Base-by-base conservation (phyloP, 306 rosid genomes). In the Amphicarpaea edgeworthii region DNA sequence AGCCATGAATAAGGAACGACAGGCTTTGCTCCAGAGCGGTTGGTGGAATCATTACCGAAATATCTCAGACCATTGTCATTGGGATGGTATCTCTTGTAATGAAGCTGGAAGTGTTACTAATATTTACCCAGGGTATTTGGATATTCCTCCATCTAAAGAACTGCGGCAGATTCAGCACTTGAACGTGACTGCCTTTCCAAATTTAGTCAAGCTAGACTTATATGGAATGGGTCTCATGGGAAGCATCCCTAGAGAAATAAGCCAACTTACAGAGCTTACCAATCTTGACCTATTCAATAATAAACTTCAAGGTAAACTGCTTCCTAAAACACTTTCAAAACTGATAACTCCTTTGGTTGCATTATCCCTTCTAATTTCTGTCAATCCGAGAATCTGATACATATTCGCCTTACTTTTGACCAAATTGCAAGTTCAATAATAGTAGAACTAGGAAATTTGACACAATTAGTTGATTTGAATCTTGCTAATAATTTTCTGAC, bases 1-100 rank as follows among this genome's bases (percentile, higher is more conserved):
- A n/a, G 1, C 23, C 24, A 17, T 46, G 4, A 12, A 60, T 19
- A 16, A 74, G n/a, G 80, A 76, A 51, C n/a, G 67, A 40, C 3
- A 66, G 0, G 80, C 74, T 51, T 24, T 76, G 74, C 9, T 38
- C 28, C 12, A 17, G 0, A 66, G 53, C 8, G 41, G 40, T 3
- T 76, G 73, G 80, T 76, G 80, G 80, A 40, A 2, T 53, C 0
- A 8, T 38, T 11, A 4, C 45, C 7, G 3, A 2, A 40, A 51
- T 5, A 23, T 38, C 55, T 51, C 57, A 65, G 12, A 53, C 34
- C 74, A 32, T 24, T 76, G 80, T 21, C 2, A 23, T n/a, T 76
- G 81, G 74, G 3, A 34, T 0, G 24, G 59, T 68, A 65, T 77
- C 2, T 1, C 0, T 1, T 77, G 81, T 20, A 41, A 53, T 41